Percentiles rank a stretch among this genome's conserved stretches.
These are phyloP conservation scores for Phytopythium kandeliae DNA, from an alignment of 352 stramenopile species.

Conservation along the genomic window DNA sequence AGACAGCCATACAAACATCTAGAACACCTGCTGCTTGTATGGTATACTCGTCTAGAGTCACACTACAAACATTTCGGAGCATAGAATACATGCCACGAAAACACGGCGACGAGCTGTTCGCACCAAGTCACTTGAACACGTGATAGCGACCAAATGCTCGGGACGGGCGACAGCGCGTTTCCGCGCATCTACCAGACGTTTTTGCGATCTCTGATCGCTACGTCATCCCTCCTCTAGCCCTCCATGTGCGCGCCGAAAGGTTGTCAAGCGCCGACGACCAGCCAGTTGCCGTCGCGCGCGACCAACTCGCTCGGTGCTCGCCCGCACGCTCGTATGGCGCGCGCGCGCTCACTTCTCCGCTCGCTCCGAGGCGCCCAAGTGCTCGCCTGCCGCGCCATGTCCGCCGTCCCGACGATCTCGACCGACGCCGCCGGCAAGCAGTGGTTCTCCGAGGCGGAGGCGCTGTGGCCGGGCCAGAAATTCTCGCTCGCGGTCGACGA, in stretches of 20 bases:
- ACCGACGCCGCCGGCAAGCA: conserved; percentile 39
- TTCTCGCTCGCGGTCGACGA: conserved; percentile 93
- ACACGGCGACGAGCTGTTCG: not conserved
- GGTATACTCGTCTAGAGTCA: no score
- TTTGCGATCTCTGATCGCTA: not conserved
- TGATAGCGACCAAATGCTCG: conserved; percentile 4
- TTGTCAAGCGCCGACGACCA: no score
- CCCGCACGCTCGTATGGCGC: not conserved
- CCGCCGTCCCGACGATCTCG: conserved; percentile 17
- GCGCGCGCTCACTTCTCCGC: conserved; percentile 5
- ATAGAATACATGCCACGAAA: no score
- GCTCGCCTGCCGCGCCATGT: no score
- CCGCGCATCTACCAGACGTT: not conserved
- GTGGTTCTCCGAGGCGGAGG: conserved; percentile 96
- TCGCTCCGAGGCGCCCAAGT: conserved; percentile 2
- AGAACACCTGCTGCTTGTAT: no score
- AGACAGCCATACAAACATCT: no score
- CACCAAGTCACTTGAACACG: conserved; percentile 6
- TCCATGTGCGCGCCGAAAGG: not conserved
- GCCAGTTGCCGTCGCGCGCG: not conserved
- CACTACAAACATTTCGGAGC: no score
- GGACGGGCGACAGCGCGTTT: no score
- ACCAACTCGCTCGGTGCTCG: conserved; percentile 1
- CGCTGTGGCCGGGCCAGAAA: conserved; percentile 92
- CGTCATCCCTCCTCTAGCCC: conserved; percentile 1